Base-by-base conservation (phyloP, 805 yeast species). In the Nakazawaea anatomiae region DNA sequence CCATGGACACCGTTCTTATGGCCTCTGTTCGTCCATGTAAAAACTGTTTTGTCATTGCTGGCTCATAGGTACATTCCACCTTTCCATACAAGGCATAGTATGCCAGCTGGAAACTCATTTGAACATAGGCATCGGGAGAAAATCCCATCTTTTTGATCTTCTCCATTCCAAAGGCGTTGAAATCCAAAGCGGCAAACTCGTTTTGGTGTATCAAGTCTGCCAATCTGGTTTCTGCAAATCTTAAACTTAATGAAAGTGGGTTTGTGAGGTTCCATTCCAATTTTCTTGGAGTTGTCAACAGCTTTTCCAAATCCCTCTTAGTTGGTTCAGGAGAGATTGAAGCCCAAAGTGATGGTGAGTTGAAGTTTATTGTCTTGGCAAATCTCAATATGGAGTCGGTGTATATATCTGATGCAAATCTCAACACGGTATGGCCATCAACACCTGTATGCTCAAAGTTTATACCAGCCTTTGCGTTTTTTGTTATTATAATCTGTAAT, bases 381-480 rank as follows among this genome's bases (percentile, higher is more conserved):
- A 89, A 90, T 46, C 91, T 78, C 54, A 90, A 71, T 48, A 90
- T 89, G 1, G 96, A 85, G 64, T 90, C 97, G 0, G 97, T 90
- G 64, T 90, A 90, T 50, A 90, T 87, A 66, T 90, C 97, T 39
- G 89, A 82, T 11, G 89, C 96, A 71, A 87, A 85, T 56, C 97
- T 71, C 57, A 90, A 71, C 4, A 90, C 96, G 0, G 97, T 90
- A 66, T 90, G 97, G 51, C 97, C 97, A 68, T 90, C 97, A 30
- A 90, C 95, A 58, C 96, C 96, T 0, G 97, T 87, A 62, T 90
- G 94, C 62, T 90, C 97, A 63, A 90, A 90, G 66, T 91, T 90
- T 57, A 90, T 83, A 31, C 97, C 97, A 2, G 94, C 96, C 66
- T 87, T 87, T 28, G 95, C 96, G 66, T 90, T 89, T 64, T 83